Base-by-base conservation (phyloP, 352 stramenopile species). In the Globisporangium acanthophoron region DNA sequence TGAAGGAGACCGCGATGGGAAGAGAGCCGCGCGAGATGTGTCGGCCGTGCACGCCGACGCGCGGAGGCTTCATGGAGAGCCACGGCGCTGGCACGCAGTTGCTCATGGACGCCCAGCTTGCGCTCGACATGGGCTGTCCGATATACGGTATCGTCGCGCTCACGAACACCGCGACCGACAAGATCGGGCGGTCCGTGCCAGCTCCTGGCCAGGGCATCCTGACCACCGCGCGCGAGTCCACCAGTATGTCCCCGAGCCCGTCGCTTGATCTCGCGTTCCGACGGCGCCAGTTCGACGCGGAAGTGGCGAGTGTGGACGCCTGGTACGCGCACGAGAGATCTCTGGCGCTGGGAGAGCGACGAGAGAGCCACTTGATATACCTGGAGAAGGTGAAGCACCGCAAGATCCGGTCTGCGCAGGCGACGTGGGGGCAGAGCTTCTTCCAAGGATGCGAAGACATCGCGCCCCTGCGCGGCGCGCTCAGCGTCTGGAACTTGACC, bases 1-100 rank as follows among this genome's bases (percentile, higher is more conserved):
- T 87, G 4, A 91, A 95, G 71, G 87, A 96, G 41, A 62, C 63
- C 0, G 62, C 55, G 3, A 93, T 92, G 83, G 87, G 84, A 21
- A 83, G 87, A 31, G 80, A 87, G 15, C 80, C 85, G 3, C 73
- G 77, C 50, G 87, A 95, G 55, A 92, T 93, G 80, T 94, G 83
- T 49, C 82, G 87, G 41, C 85, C 85, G 43, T 95, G 85, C 69
- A 77, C 84, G 31, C 80, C 73, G 6, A 92, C 79, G 37, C 78
- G 82, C 41, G 87, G 73, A 31, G 87, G 87, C 45, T 96, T 96
- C 58, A 93, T 96, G 84, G 87, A 96, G 65, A 89, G 82, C 41
- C 86, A 96, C 21, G 87, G 87, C 12, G 83, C 86, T 47, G 87
- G 85, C 56, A 95, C 92, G 57, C 87, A 96, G 65, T 53, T 96